Evolutionary conservation across 345 rosid genomes (phyloP), one percentile per base, ranked within the genome.

Genomic region (Lumnitzera racemosa): DNA sequence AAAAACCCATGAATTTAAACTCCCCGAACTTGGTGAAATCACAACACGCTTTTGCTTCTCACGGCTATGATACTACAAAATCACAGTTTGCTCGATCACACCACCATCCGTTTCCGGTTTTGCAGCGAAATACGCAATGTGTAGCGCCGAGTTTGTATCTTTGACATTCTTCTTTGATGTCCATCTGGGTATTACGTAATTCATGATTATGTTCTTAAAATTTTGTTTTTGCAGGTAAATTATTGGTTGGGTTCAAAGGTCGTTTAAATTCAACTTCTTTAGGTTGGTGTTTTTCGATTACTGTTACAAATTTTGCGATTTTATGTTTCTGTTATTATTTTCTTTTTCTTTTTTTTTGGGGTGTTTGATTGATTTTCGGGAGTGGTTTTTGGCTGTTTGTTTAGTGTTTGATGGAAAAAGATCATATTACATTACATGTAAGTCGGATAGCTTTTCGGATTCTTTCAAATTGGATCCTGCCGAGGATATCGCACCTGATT

Each of bases 381-480:
- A 56, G 59, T 49, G n/a, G 17, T 14, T 46, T 48, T 59, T 55
- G 14, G 5, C 46, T 56, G 6, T 61, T 46, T 16, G 60, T 54
- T 25, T 41, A 24, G 52, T 47, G 79, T 75, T 47, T 58, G 59
- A 67, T 25, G 54, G 74, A 46, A 79, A 84, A 41, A 66, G 67
- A 60, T n/a, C 68, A 64, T 69, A 72, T 61, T 68, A 65, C 50
- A 69, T 68, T 68, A 78, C 71, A 65, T 74, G 78, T 65, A 65
- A 31, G 13, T 65, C 89, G 0, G 75, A 72, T 20, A 72, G 74
- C 46, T 61, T 80, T 56, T 78, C 89, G 5, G 85, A 64, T 16
- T 55, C 76, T 49, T 55, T 63, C 49, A 67, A 72, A 53, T 64
- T 47, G 57, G 70, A 62, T 61, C 61, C 69, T 61, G 74, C 47